A percentile compares a stretch with the other conserved stretches of the same genome.
phyloP scores from a whole-genome alignment of 176 grass and related monocot genomes.

The Dendrocalamus sinicus region DNA sequence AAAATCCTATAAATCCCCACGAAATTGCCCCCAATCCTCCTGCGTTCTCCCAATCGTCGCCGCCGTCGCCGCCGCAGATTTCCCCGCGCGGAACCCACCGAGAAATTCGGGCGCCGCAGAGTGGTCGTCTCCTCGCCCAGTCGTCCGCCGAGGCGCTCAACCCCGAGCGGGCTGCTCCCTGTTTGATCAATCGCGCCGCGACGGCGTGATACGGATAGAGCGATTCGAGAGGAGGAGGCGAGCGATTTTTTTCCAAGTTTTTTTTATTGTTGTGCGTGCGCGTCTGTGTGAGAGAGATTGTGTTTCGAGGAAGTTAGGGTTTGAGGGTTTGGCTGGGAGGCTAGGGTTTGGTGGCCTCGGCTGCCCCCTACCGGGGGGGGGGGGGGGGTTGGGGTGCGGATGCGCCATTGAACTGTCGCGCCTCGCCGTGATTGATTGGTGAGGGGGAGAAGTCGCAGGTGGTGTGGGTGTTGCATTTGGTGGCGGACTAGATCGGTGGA shows the following conservation, averaged over 20 bases:
- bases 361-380: not conserved
- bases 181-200: constrained; percentile 7
- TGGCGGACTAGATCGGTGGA: constrained; percentile 48
- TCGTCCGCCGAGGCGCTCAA: constrained; percentile 15
- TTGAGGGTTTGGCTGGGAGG: constrained; percentile 16
- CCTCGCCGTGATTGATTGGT: not conserved
- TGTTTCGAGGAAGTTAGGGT: constrained; percentile 17
- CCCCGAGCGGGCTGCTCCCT: not conserved
- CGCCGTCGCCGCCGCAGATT: constrained; percentile 36
- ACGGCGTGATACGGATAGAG: not conserved
- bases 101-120: not conserved
- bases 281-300: not conserved
- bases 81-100: not conserved
- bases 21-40: constrained; percentile 40
- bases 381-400: not conserved
- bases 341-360: constrained; percentile 34
- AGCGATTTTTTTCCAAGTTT: not conserved
- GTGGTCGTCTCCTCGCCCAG: not conserved
- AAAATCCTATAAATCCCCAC: constrained; percentile 28
- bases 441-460: not conserved
- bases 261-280: not conserved
- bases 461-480: constrained; percentile 23
- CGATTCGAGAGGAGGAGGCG: not conserved
- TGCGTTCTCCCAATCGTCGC: not conserved
- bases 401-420: constrained; percentile 3